These are phyloP conservation scores for Hypoxylon sp. DNA, from an alignment of 2,329 filamentous ascomycete species.

Conservation along the genomic window DNA sequence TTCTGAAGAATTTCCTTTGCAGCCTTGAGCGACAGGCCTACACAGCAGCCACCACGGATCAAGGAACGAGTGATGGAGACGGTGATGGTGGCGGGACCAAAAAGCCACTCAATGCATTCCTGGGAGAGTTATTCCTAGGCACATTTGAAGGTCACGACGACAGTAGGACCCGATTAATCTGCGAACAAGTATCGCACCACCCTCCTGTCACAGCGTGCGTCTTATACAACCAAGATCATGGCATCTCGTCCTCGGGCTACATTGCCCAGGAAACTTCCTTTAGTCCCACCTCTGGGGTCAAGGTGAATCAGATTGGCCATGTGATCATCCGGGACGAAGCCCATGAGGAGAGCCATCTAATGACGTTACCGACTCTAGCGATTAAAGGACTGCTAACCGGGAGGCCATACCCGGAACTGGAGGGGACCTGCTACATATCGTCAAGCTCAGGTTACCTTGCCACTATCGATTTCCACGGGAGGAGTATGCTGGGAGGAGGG, in stretches of 20 bases:
- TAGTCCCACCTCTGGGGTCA: conserved; percentile 34
- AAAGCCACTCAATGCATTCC: conserved; percentile 60
- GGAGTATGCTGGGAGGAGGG: conserved; percentile 24
- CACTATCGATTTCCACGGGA: conserved; percentile 39
- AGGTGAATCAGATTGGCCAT: conserved; percentile 40
- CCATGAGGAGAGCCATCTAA: conserved; percentile 45
- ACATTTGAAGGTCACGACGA: conserved; percentile 42
- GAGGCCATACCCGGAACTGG: conserved; percentile 39
- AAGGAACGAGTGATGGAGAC: conserved; percentile 40
- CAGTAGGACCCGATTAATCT: conserved; percentile 35
- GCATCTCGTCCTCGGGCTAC: conserved; percentile 41
- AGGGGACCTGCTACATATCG: conserved; percentile 42
- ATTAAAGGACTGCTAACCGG: conserved; percentile 39
- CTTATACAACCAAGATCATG: conserved; percentile 38
- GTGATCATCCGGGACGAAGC: conserved; percentile 45
- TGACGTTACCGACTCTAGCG: conserved; percentile 41
- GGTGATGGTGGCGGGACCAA: conserved; percentile 56
- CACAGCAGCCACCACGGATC: conserved; percentile 7
- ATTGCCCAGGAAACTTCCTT: conserved; percentile 42
- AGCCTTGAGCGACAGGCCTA: conserved; percentile 58
- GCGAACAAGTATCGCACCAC: conserved; percentile 45
- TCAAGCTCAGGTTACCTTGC: conserved; percentile 42
- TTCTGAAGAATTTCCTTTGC: conserved; percentile 59
- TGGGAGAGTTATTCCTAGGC: conserved; percentile 57
- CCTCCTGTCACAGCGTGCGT: conserved; percentile 43